These are phyloP conservation scores for Cupressus sempervirens DNA, from an alignment of 75 land plant genomes.

Conservation along the genomic window DNA sequence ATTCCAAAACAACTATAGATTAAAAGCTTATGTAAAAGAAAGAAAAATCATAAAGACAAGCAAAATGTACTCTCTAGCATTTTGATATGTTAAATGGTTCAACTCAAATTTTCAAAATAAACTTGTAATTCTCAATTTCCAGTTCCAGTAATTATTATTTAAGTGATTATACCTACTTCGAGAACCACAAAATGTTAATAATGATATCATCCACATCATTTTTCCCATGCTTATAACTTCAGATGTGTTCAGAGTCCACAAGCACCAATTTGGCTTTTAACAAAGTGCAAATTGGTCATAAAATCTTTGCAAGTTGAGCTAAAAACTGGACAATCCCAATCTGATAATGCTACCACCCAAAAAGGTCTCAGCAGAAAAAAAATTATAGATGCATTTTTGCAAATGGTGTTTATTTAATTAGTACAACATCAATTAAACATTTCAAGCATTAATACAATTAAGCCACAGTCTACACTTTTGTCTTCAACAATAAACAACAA, in stretches of 20 bases:
- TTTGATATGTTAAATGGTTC: neutral
- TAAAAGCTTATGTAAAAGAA: neutral
- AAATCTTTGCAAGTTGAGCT: no score
- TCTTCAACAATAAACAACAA: no score
- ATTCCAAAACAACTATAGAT: neutral
- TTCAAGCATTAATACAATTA: no score
- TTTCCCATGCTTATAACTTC: neutral
- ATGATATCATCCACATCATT: neutral
- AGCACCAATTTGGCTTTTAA: neutral
- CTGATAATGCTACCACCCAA: no score
- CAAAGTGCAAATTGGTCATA: neutral
- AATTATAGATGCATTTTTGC: no score
- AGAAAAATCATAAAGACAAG: neutral
- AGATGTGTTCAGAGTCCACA: neutral
- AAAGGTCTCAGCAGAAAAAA: no score
- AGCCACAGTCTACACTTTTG: no score
- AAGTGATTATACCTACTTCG: neutral
- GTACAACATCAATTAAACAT: no score
- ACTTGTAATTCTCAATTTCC: neutral
- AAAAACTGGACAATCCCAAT: no score
- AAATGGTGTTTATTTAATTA: no score
- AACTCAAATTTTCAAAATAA: neutral
- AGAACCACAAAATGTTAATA: neutral
- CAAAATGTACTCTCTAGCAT: neutral
- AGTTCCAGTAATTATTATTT: neutral